Evolutionary conservation across 2,329 filamentous ascomycete species (phyloP).

Genomic region (Sclerotinia sclerotiorum): DNA sequence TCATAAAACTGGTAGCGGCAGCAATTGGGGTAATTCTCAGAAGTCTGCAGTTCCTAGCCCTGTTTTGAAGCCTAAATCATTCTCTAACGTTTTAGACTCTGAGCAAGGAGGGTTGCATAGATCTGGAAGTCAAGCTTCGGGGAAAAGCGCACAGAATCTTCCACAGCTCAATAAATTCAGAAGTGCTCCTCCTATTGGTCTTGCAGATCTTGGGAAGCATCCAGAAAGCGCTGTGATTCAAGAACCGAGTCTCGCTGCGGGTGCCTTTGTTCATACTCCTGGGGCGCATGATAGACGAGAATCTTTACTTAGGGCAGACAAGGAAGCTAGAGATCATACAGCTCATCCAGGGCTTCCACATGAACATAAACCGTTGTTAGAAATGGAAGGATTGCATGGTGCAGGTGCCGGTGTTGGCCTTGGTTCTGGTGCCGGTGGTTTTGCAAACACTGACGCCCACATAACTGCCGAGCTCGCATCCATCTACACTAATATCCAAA

Average conservation of each 20-base stretch:
- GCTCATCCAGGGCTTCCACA: slow-evolving; percentile 53
- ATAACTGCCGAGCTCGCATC: slow-evolving; percentile 80
- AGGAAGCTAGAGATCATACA: slow-evolving; percentile 45
- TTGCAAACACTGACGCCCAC: slow-evolving; percentile 71
- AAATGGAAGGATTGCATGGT: slow-evolving; percentile 56
- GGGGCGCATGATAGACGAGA: slow-evolving; percentile 29
- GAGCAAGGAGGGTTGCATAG: slow-evolving; percentile 32
- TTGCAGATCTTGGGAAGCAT: slow-evolving; percentile 36
- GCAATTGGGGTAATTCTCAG: slow-evolving; percentile 39
- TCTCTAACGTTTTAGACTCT: slow-evolving; percentile 33
- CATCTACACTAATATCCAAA: slow-evolving; percentile 89
- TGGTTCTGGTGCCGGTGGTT: slow-evolving; percentile 60
- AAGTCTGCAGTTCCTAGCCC: slow-evolving; percentile 38
- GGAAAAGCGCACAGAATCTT: slow-evolving; percentile 30
- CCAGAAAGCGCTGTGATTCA: slow-evolving; percentile 39
- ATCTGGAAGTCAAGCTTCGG: slow-evolving; percentile 37
- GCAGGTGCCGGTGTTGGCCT: slow-evolving; percentile 58
- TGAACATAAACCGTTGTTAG: slow-evolving; percentile 54
- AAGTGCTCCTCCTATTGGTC: slow-evolving; percentile 34
- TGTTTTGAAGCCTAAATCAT: slow-evolving; percentile 32
- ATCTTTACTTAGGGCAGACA: slow-evolving; percentile 35
- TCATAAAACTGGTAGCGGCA: slow-evolving; percentile 39
- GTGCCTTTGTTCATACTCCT: slow-evolving; percentile 17
- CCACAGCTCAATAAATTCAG: slow-evolving; percentile 31
- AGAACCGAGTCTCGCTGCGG: slow-evolving; percentile 32